These are phyloP conservation scores for Zelopaecilomyces penicillatus DNA, from an alignment of 2,329 filamentous ascomycete species.

Conservation along the genomic window DNA sequence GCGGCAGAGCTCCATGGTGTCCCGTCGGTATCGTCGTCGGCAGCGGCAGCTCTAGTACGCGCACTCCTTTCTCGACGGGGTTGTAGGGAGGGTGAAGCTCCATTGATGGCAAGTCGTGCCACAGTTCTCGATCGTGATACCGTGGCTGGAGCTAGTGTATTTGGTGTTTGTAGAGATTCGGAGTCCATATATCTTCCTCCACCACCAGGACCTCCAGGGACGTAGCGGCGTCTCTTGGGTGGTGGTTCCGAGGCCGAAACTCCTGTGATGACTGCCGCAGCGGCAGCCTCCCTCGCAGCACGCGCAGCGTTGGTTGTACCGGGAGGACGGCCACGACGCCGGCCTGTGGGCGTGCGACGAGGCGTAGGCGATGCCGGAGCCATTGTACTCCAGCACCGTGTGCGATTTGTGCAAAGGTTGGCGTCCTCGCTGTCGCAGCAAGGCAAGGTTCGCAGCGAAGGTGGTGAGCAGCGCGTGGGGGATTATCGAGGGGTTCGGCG, in stretches of 20 bases:
- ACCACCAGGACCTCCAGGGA: slow-evolving; percentile 78
- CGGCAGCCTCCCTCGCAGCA: slow-evolving; percentile 28
- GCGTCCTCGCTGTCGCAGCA: not conserved
- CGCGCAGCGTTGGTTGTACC: slow-evolving; percentile 34
- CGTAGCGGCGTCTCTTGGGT: slow-evolving; percentile 65
- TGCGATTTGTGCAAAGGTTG: slow-evolving; percentile 3
- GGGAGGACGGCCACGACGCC: slow-evolving; percentile 39
- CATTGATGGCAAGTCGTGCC: slow-evolving; percentile 36
- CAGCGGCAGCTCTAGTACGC: slow-evolving; percentile 41
- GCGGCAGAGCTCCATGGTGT: slow-evolving; percentile 82
- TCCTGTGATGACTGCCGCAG: slow-evolving; percentile 20
- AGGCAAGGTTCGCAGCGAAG: slow-evolving; percentile 2
- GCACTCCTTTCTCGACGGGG: slow-evolving; percentile 50
- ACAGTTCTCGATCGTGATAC: slow-evolving; percentile 43
- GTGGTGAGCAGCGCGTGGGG: slow-evolving; percentile 18
- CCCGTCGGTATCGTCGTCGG: slow-evolving; percentile 45
- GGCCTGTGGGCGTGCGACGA: slow-evolving; percentile 32
- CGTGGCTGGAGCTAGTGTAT: slow-evolving; percentile 30
- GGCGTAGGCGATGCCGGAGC: slow-evolving; percentile 30
- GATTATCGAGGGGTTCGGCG: slow-evolving; percentile 22
- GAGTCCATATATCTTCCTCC: slow-evolving; percentile 77
- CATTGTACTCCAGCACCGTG: slow-evolving; percentile 14
- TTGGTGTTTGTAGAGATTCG: slow-evolving; percentile 53
- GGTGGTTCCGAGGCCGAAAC: slow-evolving; percentile 48
- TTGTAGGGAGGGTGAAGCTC: slow-evolving; percentile 32